A percentile compares a stretch with the other conserved stretches of the same genome.
Conservation (phyloP, 1,139 yeast genomes). For the Scheffersomyces quercinus region DNA sequence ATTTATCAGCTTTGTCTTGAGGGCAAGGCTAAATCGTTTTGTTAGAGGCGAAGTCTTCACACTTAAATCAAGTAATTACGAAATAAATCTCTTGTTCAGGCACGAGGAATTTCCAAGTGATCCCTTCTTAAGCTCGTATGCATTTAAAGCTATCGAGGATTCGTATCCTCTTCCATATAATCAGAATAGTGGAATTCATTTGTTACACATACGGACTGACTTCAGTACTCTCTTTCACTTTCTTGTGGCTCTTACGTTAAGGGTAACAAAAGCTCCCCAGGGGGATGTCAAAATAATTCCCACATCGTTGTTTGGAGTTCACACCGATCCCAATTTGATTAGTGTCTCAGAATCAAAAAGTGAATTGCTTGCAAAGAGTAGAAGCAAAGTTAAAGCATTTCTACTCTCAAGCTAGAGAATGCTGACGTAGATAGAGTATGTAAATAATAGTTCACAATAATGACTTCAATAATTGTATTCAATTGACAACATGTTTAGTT, state of each 20-base stretch:
- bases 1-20: conserved; percentile 22
- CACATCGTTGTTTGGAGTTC: conserved; percentile 23
- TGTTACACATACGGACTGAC: conserved; percentile 21
- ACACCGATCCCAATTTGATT: conserved; percentile 27
- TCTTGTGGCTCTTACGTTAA: background rate
- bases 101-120: background rate
- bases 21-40: conserved; percentile 27
- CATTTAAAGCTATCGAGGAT: conserved; percentile 9
- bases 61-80: conserved; percentile 33
- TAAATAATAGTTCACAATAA: background rate
- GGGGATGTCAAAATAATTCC: conserved; percentile 19
- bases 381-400: background rate
- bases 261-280: background rate
- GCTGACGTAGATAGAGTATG: no score
- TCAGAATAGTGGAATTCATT: conserved; percentile 7
- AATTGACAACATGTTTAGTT: background rate
- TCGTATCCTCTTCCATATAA: conserved; percentile 9
- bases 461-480: background rate
- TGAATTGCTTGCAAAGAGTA: conserved; percentile 7
- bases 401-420: no score
- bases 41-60: conserved; percentile 21
- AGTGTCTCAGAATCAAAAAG: conserved; percentile 21
- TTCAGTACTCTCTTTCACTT: conserved; percentile 16
- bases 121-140: background rate
- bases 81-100: conserved; percentile 9